Evolutionary conservation across 2,329 filamentous ascomycete species (phyloP).

Genomic region (Septoria petroselini): DNA sequence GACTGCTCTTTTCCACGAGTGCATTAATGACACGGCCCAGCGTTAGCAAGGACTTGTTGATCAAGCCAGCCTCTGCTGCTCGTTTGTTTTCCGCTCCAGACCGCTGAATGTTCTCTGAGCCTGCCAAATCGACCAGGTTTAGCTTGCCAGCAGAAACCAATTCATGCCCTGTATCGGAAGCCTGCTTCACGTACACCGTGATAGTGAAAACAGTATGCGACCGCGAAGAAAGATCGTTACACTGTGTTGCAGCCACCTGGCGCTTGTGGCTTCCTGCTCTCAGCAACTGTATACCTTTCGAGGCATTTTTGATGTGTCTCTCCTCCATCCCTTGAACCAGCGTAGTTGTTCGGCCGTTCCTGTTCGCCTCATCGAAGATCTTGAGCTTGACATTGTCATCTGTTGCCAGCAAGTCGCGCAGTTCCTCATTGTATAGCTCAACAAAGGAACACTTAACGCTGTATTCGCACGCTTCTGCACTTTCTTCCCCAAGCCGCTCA

Average conservation of each 20-base stretch:
- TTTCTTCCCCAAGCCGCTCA: constrained; percentile 70
- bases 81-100: constrained; percentile 98
- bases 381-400: constrained; percentile 87
- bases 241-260: constrained; percentile 96
- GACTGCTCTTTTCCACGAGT: constrained; percentile 80
- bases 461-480: constrained; percentile 65
- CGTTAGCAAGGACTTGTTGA: constrained; percentile 96
- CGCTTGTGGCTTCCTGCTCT: constrained; percentile 87
- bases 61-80: constrained; percentile 88
- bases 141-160: constrained; percentile 88
- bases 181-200: constrained; percentile 82
- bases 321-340: constrained; percentile 98
- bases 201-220: constrained; percentile 98
- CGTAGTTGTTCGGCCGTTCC: constrained; percentile 81
- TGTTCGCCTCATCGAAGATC: constrained; percentile 87
- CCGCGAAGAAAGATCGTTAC: constrained; percentile 94
- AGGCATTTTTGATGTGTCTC: constrained; percentile 80
- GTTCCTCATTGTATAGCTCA: constrained; percentile 95
- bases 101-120: constrained; percentile 95
- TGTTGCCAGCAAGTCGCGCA: constrained; percentile 78
- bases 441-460: constrained; percentile 98
- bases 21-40: constrained; percentile 96
- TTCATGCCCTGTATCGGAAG: constrained; percentile 79
- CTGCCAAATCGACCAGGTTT: constrained; percentile 93
- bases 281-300: constrained; percentile 81